Evolutionary conservation across 805 yeast genomes (phyloP), one percentile per base, ranked within the genome.

Genomic region (Yamadazyma olivae): DNA sequence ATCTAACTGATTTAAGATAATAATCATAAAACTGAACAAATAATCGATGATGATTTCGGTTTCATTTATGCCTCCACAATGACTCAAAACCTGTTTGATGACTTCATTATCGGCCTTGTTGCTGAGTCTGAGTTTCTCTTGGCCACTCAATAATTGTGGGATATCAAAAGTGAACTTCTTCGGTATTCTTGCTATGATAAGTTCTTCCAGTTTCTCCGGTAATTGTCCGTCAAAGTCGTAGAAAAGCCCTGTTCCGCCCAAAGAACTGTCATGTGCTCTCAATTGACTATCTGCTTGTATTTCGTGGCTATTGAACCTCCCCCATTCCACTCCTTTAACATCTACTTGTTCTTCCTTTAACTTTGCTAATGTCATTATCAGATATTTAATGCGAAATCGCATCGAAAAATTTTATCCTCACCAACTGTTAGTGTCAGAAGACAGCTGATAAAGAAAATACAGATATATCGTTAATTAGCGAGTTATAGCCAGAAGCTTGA

Each of bases 241-340:
- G 27, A 54, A 50, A 7, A 63, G 30, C 5, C 69, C 69, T 6
- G 44, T 43, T 9, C 69, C 69, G n/a, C 67, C 67, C 10, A 58
- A 39, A 1, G 35, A 15, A 33, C 62, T 54, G 13, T 33, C 10
- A 15, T 41, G 49, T 27, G 60, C 43, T 4, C 47, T 16, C 5
- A 56, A 24, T 6, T 40, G 25, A 1, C 35, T 39, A 34, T 55
- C 54, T 3, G 43, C 37, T 6, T 23, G 35, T 14, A 57, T 44
- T 4, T 33, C 40, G n/a, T 38, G 32, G 1, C 39, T 35, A 6
- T 34, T 33, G 12, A 51, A 44, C 6, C 30, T 7, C 3, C 20
- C 17, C 46, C 49, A 46, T 13, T 40, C 28, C 2, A 30, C 27
- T 8, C 39, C 39, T 13, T 13, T 10, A 10, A 36, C 23, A 17